Evolutionary conservation across 768 basidiomycete species (phyloP).

Genomic region (Rubroboletus satanas): DNA sequence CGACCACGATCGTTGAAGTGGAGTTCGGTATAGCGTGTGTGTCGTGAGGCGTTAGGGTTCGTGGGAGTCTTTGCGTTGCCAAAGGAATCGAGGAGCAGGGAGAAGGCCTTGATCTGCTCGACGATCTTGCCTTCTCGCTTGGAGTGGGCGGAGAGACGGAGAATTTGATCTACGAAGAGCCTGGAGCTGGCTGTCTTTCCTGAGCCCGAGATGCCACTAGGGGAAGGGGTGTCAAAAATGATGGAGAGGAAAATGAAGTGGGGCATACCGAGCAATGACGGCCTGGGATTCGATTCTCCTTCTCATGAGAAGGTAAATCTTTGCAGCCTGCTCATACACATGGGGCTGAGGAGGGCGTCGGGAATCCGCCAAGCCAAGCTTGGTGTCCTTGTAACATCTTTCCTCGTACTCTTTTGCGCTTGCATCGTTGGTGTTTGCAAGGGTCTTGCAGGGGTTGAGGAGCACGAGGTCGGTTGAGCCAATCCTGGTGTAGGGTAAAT

Average conservation of each 20-base stretch:
- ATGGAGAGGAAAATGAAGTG: constrained; percentile 3
- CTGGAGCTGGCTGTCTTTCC: constrained; percentile 53
- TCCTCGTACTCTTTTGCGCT: constrained; percentile 57
- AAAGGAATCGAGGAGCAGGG: constrained; percentile 57
- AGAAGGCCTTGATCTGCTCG: constrained; percentile 54
- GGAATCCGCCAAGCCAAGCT: constrained; percentile 36
- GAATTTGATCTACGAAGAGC: constrained; percentile 54
- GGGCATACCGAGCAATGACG: constrained; percentile 49
- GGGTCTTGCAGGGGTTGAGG: constrained; percentile 57
- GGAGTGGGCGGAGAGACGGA: constrained; percentile 57
- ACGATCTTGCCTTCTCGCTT: constrained; percentile 50
- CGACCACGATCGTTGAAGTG: constrained; percentile 57
- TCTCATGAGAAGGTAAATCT: constrained; percentile 56
- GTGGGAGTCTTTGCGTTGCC: constrained; percentile 62
- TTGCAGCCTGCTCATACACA: constrained; percentile 58
- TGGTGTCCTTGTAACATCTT: constrained; percentile 50
- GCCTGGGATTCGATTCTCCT: constrained; percentile 52
- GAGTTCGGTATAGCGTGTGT: constrained; percentile 56
- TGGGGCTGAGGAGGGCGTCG: constrained; percentile 50
- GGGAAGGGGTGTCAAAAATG: constrained; percentile 11
- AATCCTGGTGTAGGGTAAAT: constrained; percentile 53
- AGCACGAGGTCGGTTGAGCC: constrained; percentile 48
- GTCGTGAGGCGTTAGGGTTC: constrained; percentile 62
- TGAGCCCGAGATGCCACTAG: constrained; percentile 61
- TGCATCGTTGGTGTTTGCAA: constrained; percentile 55